A percentile compares a stretch with the other conserved stretches of the same genome.
phyloP scores from a whole-genome alignment of 1,284 basidiomycete genomes.

The Veloboletus limbatus region DNA sequence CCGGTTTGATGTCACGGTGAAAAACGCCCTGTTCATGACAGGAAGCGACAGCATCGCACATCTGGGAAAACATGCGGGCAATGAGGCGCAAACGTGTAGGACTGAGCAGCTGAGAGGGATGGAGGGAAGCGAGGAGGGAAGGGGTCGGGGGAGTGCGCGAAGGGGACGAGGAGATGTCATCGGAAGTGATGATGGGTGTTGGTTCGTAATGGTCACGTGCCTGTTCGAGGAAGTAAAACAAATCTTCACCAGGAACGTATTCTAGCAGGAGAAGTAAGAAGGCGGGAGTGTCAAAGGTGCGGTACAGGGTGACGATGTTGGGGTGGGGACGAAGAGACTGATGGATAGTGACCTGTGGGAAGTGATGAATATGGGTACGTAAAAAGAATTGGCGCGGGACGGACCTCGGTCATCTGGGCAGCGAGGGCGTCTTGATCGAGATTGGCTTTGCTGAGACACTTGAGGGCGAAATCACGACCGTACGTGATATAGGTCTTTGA shows the following conservation, averaged over 20 bases:
- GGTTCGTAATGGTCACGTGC: conserved; percentile 80
- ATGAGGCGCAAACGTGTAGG: conserved; percentile 87
- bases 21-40: conserved; percentile 92
- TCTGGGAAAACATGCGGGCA: conserved; percentile 94
- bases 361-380: conserved; percentile 10
- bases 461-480: conserved; percentile 91
- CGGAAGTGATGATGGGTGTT: conserved; percentile 50
- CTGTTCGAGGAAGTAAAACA: conserved; percentile 97
- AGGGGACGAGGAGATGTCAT: conserved; percentile 35
- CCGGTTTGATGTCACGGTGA: conserved; percentile 98
- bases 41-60: conserved; percentile 97
- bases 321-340: conserved; percentile 89
- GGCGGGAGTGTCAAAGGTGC: conserved; percentile 78
- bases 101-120: conserved; percentile 81
- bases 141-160: conserved; percentile 87
- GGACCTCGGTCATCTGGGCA: conserved; percentile 85
- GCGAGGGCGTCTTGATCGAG: conserved; percentile 82
- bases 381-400: conserved; percentile 22
- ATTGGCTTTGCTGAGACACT: conserved; percentile 93
- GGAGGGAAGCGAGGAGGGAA: conserved; percentile 85
- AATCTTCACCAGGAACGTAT: conserved; percentile 94
- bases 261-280: conserved; percentile 84
- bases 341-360: conserved; percentile 80
- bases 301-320: conserved; percentile 94
- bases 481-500: conserved; percentile 50